These are phyloP conservation scores for Aegilops tauschii DNA, from an alignment of 176 grass and related monocot genomes.

Conservation along the genomic window DNA sequence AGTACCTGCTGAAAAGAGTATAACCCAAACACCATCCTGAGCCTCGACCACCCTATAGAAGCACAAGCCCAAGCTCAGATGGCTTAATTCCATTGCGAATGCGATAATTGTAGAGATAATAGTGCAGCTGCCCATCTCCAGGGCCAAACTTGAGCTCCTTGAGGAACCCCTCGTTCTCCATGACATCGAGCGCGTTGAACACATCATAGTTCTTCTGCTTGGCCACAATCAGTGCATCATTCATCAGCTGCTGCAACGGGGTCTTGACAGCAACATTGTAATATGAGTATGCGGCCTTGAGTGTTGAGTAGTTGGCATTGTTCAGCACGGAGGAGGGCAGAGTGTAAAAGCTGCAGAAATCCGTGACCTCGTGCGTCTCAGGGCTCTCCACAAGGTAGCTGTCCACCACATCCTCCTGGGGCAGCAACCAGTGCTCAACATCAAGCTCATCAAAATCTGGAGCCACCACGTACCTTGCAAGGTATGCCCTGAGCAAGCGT, in stretches of 20 bases:
- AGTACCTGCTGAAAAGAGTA: constrained; percentile 38
- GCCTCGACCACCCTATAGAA: constrained; percentile 56
- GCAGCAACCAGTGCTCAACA: constrained; percentile 98
- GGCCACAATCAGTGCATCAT: constrained; percentile 86
- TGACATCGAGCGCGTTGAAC: constrained; percentile 95
- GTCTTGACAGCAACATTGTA: constrained; percentile 95
- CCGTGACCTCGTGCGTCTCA: constrained; percentile 89
- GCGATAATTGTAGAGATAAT: constrained; percentile 97
- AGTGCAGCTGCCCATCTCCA: constrained; percentile 96
- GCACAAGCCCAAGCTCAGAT: constrained; percentile 86
- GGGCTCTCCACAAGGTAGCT: constrained; percentile 97
- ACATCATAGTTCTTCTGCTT: constrained; percentile 94
- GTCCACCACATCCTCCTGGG: constrained; percentile 78
- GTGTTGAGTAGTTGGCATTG: constrained; percentile 72
- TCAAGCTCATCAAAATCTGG: constrained; percentile 95
- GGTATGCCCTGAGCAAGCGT: constrained; percentile 70
- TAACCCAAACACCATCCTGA: constrained; percentile 10
- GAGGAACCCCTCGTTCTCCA: constrained; percentile 89
- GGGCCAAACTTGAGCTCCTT: constrained; percentile 97
- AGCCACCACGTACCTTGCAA: constrained; percentile 64
- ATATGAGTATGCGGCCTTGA: constrained; percentile 95
- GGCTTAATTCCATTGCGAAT: constrained; percentile 65
- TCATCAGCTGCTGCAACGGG: constrained; percentile 87
- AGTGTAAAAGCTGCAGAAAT: constrained; percentile 98
- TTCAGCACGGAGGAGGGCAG: constrained; percentile 88